Evolutionary conservation across 306 rosid genomes (phyloP), one percentile per base, ranked within the genome.

Genomic region (Vigna angularis): DNA sequence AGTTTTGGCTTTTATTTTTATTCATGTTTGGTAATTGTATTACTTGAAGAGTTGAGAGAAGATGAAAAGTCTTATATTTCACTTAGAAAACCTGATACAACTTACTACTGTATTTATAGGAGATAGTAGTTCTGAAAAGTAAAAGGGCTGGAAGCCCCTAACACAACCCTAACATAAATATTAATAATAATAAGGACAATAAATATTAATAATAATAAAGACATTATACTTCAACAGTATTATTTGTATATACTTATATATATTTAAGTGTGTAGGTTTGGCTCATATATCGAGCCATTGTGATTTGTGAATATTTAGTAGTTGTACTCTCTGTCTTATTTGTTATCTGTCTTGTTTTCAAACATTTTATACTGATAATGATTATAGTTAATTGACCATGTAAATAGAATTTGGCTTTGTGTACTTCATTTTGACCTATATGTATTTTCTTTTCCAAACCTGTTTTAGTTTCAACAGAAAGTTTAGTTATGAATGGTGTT

Each of bases 401-500:
- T 11, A 11, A 13, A 66, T 53, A 18, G 56, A 51, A 45, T 53
- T 28, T 14, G 14, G 44, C 9, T 42, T 6, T 52, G 47, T 30
- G 40, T 70, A 62, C 49, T 69, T 38, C 40, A 24, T 48, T 44
- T 72, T 63, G 12, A 45, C 44, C n/a, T 45, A 17, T 45, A 10
- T 53, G 48, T 14, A 16, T n/a, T 44, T 55, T 48, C 34, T 59
- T 63, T 44, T 57, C 32, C 47, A 14, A 24, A 7, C 57, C 59
- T 8, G 47, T 49, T 72, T 44, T 51, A 6, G 75, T 50, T 24
- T 57, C 62, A 66, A 58, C 62, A 36, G 16, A 13, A 34, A 56
- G 63, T 7, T 45, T n/a, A 47, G 42, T 34, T 70, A 32, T 36
- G 24, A 34, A 71, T 56, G 49, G 4, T 58, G 18, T 64, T 72